Base-by-base conservation (phyloP, 2,329 filamentous ascomycete genomes). In the Talaromyces atroroseus region DNA sequence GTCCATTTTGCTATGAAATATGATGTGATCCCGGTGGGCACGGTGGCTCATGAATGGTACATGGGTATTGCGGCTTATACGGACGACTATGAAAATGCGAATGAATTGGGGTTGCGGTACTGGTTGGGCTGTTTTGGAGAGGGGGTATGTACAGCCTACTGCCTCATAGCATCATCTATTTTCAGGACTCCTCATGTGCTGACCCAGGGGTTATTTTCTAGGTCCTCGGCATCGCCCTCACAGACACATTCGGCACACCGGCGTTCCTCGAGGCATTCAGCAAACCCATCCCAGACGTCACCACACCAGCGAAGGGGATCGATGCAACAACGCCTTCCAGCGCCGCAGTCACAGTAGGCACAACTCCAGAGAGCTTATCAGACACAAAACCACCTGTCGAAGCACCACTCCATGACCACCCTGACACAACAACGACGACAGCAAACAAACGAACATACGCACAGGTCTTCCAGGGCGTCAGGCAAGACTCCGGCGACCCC, bases 41-140 rank as follows among this genome's bases (percentile, higher is more conserved):
- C 94, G 0, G 86, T 90, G 1, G 94, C 94, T 0, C 94, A 99
- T 68, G 94, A 99, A 75, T 99, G 94, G 94, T 97, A 96, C 78
- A 99, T 99, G 94, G 92, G 90, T 44, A 92, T 95, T 60, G 94
- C 94, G 0, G 92, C 94, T 40, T 90, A 96, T 64, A 89, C 87
- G 4, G 82, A 90, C 60, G 83, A 96, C 73, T 99, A 99, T 69
- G 82, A 84, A 63, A 80, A 82, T 60, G 92, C 94, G 2, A 95
- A 92, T 38, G 90, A 95, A 70, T 81, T 87, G 61, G 92, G 90
- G 0, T 76, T 99, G 63, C 80, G 84, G 57, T 90, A 95, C 70
- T 99, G 94, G 94, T 83, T 95, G 34, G 85, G 86, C 52, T 95
- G 89, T 59, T 99, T 96, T 68, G 94, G 94, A 3, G 85, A 88